Evolutionary conservation across 257 asterid species (phyloP).

Genomic region (Echites panduratus): DNA sequence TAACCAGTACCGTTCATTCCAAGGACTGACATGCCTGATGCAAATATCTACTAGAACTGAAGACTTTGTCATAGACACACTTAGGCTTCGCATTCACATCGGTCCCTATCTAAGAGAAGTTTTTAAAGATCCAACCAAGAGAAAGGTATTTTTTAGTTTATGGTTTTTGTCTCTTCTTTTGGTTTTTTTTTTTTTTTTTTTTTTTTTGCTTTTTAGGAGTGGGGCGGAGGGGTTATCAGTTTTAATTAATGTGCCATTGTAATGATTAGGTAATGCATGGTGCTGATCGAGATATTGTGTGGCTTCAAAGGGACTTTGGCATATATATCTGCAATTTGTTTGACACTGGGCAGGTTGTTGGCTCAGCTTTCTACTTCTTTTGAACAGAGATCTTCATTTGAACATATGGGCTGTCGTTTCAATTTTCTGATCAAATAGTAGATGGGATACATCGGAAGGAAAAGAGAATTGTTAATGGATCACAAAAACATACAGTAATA

Average conservation of each 20-base stretch:
- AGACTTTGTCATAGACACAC: conserved; percentile 88
- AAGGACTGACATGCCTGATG: conserved; percentile 97
- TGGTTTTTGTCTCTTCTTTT: too few relatives aligned
- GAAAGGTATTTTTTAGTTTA: conserved; percentile 62
- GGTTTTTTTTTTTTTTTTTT: too few relatives aligned
- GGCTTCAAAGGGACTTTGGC: conserved; percentile 98
- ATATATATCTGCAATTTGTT: conserved; percentile 94
- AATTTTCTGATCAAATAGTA: not conserved
- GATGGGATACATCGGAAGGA: not conserved
- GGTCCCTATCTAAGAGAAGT: conserved; percentile 90
- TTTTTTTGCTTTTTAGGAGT: not conserved
- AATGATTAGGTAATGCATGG: conserved; percentile 90
- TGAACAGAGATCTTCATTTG: conserved; percentile 2
- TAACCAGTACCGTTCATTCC: conserved; percentile 93
- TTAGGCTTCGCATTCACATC: conserved; percentile 79
- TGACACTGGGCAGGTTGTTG: conserved; percentile 94
- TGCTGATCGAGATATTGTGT: conserved; percentile 77
- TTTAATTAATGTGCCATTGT: conserved; percentile 3
- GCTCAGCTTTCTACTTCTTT: conserved; percentile 17
- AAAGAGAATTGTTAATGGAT: not conserved
- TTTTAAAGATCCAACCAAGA: conserved; percentile 86
- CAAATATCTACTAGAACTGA: conserved; percentile 95
- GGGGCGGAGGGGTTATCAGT: conserved; percentile 5
- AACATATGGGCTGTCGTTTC: not conserved
- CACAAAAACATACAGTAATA: not conserved